Evolutionary conservation across 495 filamentous ascomycete genomes (phyloP).

Genomic region (Penicillium egyptiacum): DNA sequence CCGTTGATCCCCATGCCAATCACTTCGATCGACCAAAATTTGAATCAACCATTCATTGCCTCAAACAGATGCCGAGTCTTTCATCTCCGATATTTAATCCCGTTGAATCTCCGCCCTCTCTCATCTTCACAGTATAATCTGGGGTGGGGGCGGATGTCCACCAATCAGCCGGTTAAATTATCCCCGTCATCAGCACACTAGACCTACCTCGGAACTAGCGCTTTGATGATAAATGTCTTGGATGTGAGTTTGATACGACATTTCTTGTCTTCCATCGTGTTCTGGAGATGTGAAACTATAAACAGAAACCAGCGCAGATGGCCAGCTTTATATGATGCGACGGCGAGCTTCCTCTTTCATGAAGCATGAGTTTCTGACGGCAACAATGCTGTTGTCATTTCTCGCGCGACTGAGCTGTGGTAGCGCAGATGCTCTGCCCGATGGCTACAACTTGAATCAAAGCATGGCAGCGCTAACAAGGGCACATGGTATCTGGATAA

Average conservation of each 20-base stretch:
- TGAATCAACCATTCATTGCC: background rate
- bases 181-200: constrained; percentile 1
- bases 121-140: constrained; percentile 8
- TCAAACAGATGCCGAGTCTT: background rate
- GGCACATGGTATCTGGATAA: background rate
- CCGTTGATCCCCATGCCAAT: background rate
- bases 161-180: constrained; percentile 12
- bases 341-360: constrained; percentile 1
- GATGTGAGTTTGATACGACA: constrained; percentile 12
- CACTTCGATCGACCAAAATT: background rate
- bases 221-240: constrained; percentile 14
- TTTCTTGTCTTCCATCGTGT: background rate
- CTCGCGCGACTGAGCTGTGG: background rate
- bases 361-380: constrained; percentile 2
- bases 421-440: background rate
- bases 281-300: constrained; percentile 15
- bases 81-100: constrained; percentile 8
- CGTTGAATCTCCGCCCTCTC: constrained; percentile 29
- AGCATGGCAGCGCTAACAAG: background rate
- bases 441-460: background rate
- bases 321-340: background rate
- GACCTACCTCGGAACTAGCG: constrained; percentile 10
- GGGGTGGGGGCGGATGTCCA: background rate
- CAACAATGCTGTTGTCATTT: constrained; percentile 1
- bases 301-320: constrained; percentile 11